phyloP scores from a whole-genome alignment of 192 early-diverging fungal species.

The Coemansia sp. region DNA sequence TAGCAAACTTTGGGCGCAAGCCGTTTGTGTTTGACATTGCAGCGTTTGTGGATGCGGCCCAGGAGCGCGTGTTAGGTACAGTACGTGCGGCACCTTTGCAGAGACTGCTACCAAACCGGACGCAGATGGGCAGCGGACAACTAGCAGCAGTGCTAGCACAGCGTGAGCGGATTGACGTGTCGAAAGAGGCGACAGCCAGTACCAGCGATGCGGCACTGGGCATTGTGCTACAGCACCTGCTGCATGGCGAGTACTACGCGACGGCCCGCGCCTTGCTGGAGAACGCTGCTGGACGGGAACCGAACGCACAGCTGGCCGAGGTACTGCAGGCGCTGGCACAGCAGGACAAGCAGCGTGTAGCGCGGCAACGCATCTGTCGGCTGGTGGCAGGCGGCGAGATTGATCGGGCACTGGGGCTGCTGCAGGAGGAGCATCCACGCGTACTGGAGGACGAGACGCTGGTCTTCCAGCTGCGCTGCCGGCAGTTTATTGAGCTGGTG shows the following conservation, averaged over 20 bases:
- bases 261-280: conserved; percentile 69
- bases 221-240: conserved; percentile 75
- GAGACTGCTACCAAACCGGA: conserved; percentile 9
- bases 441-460: conserved; percentile 67
- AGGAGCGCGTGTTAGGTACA: conserved; percentile 19
- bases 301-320: conserved; percentile 12
- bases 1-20: conserved; percentile 62
- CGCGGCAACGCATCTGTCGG: conserved; percentile 53
- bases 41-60: conserved; percentile 25
- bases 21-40: conserved; percentile 63
- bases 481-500: conserved; percentile 87
- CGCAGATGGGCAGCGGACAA: background rate
- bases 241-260: conserved; percentile 78
- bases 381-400: conserved; percentile 73
- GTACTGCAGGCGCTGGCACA: conserved; percentile 25
- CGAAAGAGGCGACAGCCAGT: conserved; percentile 1
- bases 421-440: conserved; percentile 65
- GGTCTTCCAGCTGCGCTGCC: conserved; percentile 76
- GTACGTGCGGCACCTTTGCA: conserved; percentile 10
- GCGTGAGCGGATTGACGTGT: conserved; percentile 3
- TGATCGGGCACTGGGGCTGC: conserved; percentile 64
- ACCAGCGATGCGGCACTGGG: conserved; percentile 24
- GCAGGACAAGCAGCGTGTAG: conserved; percentile 29
- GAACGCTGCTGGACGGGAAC: conserved; percentile 32
- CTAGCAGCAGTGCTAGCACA: conserved; percentile 4